A percentile compares a stretch with the other conserved stretches of the same genome.
Evolutionary conservation across 1,139 yeast genomes (phyloP).

Genomic region (Geotrichum reessii): DNA sequence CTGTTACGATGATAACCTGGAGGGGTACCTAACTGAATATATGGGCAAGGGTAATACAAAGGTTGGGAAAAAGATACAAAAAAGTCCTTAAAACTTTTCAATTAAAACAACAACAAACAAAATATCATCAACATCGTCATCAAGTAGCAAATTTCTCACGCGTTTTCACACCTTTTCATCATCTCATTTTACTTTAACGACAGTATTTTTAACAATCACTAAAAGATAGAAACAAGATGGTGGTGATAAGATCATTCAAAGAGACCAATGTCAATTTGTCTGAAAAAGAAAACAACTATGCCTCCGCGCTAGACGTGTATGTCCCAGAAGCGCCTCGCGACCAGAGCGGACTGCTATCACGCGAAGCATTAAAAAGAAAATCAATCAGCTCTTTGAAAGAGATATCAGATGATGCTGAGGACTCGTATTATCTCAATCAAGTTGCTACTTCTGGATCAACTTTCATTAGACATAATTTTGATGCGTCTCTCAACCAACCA

Average conservation of each 20-base stretch:
- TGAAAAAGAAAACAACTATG: constrained; percentile 4
- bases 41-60: constrained; percentile 1
- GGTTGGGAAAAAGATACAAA: constrained; percentile 2
- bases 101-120: background rate
- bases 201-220: background rate
- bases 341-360: constrained; percentile 8
- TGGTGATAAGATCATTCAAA: constrained; percentile 6
- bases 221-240: background rate
- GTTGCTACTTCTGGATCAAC: constrained; percentile 27
- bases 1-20: background rate
- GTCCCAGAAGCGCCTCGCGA: constrained; percentile 8
- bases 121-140: background rate
- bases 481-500: constrained; percentile 9
- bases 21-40: background rate
- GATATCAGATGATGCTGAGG: constrained; percentile 20
- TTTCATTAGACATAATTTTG: constrained; percentile 12
- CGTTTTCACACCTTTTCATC: background rate
- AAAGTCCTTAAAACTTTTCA: background rate
- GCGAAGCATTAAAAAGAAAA: background rate
- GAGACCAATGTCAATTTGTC: constrained; percentile 12
- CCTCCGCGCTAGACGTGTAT: constrained; percentile 4
- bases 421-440: constrained; percentile 24
- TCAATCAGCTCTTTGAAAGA: constrained; percentile 5
- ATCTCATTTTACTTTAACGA: background rate
- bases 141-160: background rate